Evolutionary conservation across 179 eudicot genomes (phyloP), one percentile per base, ranked within the genome.

Genomic region (Gypsophila paniculata): DNA sequence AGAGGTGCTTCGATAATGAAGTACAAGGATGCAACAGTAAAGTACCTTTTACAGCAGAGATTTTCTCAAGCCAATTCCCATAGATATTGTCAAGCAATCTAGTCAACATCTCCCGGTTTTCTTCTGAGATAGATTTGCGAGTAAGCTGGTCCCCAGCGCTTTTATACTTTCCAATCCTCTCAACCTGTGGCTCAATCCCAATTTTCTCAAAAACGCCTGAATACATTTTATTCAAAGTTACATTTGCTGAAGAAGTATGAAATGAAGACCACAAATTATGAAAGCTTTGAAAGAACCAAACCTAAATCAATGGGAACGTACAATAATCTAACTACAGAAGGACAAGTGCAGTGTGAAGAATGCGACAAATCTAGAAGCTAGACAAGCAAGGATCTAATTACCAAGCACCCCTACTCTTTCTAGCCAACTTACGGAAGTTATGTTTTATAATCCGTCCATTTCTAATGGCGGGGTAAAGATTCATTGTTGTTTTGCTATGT

Each of bases 141-240:
- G 79, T 74, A 58, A 93, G 89, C 79, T 88, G 97, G 80, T 93
- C 98, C 36, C 98, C 98, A 32, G 87, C 89, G 80, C 89, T 93
- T 85, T 93, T 91, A 69, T 88, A 93, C 80, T 93, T 93, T 52
- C 98, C 98, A 82, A 93, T 89, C 81, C 97, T 86, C 83, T 89
- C 84, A 65, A 93, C 91, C 80, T 93, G 97, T 46, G 98, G 91
- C 77, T 91, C 91, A 78, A 91, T 72, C 70, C 98, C 97, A 53
- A 81, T 85, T 75, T 93, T 91, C 85, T 93, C 97, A 68, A 93
- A 83, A 52, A 89, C 86, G 72, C 98, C 96, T 93, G 82, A 38
- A 66, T 46, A 61, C 70, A 79, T 57, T 60, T n/a, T 39, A 22
- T 38, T 17, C 21, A 14, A 3, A 11, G 46, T 42, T 38, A 34